Percentiles rank a stretch among this genome's conserved stretches.
Conservation (phyloP, 31 red algal genomes). For the Asparagopsis taxiformis region DNA sequence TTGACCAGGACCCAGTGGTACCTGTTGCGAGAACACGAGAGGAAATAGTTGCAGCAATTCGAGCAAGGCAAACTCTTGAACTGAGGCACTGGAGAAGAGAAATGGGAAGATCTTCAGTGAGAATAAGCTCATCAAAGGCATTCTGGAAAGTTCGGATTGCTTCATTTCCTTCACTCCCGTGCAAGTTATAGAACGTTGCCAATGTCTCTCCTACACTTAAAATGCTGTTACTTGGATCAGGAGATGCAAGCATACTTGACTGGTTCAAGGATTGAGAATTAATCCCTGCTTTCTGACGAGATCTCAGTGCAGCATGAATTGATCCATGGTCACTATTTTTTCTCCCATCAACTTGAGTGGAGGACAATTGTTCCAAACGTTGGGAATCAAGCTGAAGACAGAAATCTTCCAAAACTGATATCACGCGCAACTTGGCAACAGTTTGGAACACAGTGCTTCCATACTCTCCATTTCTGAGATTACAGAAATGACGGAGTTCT, state of each 20-base stretch:
- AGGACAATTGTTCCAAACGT: background rate
- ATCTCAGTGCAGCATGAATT: too few species aligned
- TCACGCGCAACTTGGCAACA: slow-evolving; percentile 19
- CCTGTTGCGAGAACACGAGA: slow-evolving; percentile 37
- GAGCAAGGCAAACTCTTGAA: slow-evolving; percentile 16
- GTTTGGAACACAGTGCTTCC: slow-evolving; percentile 16
- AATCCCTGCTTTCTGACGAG: too few species aligned
- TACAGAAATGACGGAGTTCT: slow-evolving; percentile 22
- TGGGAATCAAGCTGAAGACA: background rate
- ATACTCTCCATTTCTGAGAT: slow-evolving; percentile 22
- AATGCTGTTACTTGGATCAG: too few species aligned
- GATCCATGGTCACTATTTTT: too few species aligned
- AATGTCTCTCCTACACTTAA: too few species aligned
- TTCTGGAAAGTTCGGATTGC: slow-evolving; percentile 13
- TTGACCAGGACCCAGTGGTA: slow-evolving; percentile 53
- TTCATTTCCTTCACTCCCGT: slow-evolving; percentile 6
- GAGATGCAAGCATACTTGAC: too few species aligned
- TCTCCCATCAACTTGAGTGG: too few species aligned
- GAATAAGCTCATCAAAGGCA: slow-evolving; percentile 22
- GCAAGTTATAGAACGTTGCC: too few species aligned
- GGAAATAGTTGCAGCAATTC: slow-evolving; percentile 47
- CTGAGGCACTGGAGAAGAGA: slow-evolving; percentile 40
- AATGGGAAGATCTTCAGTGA: slow-evolving; percentile 56
- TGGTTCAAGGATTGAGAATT: too few species aligned
- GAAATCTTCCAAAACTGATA: background rate